Conservation (phyloP, 345 rosid species). For the Nasturtium officinale region DNA sequence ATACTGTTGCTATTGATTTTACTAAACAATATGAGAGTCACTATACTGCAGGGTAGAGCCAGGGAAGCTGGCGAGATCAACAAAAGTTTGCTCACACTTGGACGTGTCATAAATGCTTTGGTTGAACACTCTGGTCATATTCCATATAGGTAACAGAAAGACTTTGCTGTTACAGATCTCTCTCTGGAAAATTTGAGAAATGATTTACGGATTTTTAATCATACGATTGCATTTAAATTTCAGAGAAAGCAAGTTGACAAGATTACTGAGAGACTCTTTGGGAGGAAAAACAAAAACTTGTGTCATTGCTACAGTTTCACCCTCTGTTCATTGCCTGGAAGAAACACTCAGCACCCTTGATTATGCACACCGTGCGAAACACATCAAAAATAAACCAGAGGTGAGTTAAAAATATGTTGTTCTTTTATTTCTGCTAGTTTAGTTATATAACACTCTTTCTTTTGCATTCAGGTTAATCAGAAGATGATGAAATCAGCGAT, state of each 20-base stretch:
- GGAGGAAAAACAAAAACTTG: conserved; percentile 99
- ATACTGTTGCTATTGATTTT: not conserved
- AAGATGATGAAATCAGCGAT: conserved; percentile 99
- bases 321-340: conserved; percentile 90
- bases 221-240: conserved; percentile 29
- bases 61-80: conserved; percentile 99
- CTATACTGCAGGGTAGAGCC: conserved; percentile 85
- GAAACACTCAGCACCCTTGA: conserved; percentile 99
- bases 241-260: conserved; percentile 98
- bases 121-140: conserved; percentile 98
- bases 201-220: not conserved
- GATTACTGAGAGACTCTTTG: conserved; percentile 93
- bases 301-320: conserved; percentile 92
- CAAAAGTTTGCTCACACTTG: conserved; percentile 98
- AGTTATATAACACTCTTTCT: conserved; percentile 16
- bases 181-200: not conserved
- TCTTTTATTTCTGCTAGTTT: conserved; percentile 4
- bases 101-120: conserved; percentile 94
- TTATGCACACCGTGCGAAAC: conserved; percentile 97
- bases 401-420: conserved; percentile 44
- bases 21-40: conserved; percentile 30
- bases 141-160: conserved; percentile 70
- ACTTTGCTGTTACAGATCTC: conserved; percentile 7
- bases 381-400: conserved; percentile 98
- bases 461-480: conserved; percentile 77